Conservation (phyloP, 164 flowering plant genomes). For the Vitis riparia region DNA sequence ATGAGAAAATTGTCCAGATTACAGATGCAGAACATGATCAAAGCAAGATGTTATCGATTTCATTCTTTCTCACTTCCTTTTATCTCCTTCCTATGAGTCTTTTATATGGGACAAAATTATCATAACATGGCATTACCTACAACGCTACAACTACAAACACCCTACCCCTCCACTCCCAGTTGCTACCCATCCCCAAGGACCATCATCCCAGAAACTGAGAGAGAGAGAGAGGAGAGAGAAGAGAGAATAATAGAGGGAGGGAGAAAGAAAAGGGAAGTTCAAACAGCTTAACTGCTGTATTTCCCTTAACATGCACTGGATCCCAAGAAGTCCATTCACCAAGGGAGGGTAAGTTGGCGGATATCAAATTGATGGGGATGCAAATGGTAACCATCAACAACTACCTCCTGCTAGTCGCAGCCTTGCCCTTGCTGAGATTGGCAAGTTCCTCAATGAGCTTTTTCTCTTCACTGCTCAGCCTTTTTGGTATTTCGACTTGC, state of each 20-base stretch:
- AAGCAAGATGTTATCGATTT: not conserved
- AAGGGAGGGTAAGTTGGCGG: too few species aligned
- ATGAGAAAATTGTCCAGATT: not conserved
- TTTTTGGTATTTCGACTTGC: conserved; percentile 89
- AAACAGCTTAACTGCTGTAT: too few species aligned
- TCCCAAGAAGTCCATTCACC: too few species aligned
- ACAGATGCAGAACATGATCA: not conserved
- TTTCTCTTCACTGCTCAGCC: conserved; percentile 76
- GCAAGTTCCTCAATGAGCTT: conserved; percentile 89
- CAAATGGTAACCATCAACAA: not conserved
- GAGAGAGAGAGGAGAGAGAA: too few species aligned
- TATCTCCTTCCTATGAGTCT: not conserved
- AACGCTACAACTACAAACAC: not conserved
- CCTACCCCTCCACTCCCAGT: not conserved
- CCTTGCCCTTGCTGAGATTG: conserved; percentile 61
- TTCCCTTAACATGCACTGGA: too few species aligned
- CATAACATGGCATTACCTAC: not conserved
- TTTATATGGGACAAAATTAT: conserved; percentile 5
- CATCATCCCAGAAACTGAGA: too few species aligned
- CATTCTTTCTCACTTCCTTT: not conserved
- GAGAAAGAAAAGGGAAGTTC: too few species aligned
- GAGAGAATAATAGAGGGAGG: too few species aligned
- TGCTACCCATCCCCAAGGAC: too few species aligned
- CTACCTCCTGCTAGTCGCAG: conserved; percentile 51
- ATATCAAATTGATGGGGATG: not conserved